These are phyloP conservation scores for Anaeramoeba flamelloides DNA, from an alignment of 78 protist species.

Conservation along the genomic window DNA sequence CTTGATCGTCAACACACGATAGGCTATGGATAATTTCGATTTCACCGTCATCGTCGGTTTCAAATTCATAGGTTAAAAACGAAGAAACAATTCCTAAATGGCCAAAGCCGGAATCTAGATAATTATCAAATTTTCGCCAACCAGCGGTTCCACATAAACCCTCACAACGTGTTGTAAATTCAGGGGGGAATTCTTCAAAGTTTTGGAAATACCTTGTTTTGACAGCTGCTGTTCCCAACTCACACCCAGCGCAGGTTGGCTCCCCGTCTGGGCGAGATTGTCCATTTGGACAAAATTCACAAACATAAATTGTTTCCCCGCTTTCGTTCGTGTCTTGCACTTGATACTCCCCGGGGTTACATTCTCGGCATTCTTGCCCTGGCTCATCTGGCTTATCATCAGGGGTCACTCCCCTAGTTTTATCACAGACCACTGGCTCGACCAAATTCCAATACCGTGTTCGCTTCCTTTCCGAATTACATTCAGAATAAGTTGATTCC, in stretches of 20 bases:
- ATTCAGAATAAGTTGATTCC: not conserved
- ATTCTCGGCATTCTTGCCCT: not conserved
- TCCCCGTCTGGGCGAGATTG: not conserved
- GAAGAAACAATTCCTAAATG: no score
- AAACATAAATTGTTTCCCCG: not conserved
- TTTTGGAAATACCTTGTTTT: not conserved
- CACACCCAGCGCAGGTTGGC: not conserved
- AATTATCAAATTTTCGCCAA: not conserved
- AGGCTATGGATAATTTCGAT: no score
- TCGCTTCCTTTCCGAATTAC: not conserved
- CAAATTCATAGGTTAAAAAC: no score
- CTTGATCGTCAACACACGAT: no score
- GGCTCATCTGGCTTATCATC: not conserved
- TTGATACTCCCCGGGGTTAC: not conserved
- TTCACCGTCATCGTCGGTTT: no score
- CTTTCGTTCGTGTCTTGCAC: not conserved
- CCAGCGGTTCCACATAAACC: not conserved
- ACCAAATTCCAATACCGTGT: not conserved
- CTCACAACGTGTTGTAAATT: not conserved
- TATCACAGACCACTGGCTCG: not conserved
- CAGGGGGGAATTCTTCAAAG: not conserved
- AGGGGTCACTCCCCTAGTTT: no score
- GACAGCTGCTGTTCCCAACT: not conserved
- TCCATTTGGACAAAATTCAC: not conserved
- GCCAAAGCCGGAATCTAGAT: not conserved